Evolutionary conservation across 164 flowering plant genomes (phyloP).

Genomic region (Echeveria elegans): DNA sequence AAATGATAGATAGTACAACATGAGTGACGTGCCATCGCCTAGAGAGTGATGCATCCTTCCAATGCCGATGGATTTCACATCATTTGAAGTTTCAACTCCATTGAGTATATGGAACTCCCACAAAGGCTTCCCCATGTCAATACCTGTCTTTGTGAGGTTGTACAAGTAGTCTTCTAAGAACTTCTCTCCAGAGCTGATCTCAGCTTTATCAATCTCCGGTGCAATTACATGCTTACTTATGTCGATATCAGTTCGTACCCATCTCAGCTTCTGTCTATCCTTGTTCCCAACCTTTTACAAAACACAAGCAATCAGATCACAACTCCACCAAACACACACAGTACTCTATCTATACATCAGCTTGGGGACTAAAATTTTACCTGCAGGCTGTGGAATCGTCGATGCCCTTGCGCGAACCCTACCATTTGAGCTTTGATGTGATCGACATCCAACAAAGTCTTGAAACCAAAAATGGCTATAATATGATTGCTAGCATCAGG

Average conservation of each 20-base stretch:
- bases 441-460: constrained; percentile 19
- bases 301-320: neutral
- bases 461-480: constrained; percentile 36
- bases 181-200: constrained; percentile 25
- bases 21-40: constrained; percentile 63
- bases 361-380: constrained; percentile 13
- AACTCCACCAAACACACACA: neutral
- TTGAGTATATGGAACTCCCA: constrained; percentile 71
- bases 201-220: constrained; percentile 24
- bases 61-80: constrained; percentile 33
- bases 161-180: constrained; percentile 46
- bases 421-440: constrained; percentile 18
- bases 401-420: constrained; percentile 25
- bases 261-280: constrained; percentile 21
- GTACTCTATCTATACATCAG: neutral
- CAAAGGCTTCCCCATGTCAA: constrained; percentile 44
- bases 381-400: constrained; percentile 46
- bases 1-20: constrained; percentile 44
- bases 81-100: constrained; percentile 24
- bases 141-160: constrained; percentile 23
- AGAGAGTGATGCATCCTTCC: constrained; percentile 60
- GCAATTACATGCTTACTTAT: constrained; percentile 34
- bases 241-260: constrained; percentile 37
- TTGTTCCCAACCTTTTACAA: constrained; percentile 25
- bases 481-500: constrained; percentile 30